Evolutionary conservation across 1,139 yeast species (phyloP).

Genomic region (Oligophagozyma castellii): DNA sequence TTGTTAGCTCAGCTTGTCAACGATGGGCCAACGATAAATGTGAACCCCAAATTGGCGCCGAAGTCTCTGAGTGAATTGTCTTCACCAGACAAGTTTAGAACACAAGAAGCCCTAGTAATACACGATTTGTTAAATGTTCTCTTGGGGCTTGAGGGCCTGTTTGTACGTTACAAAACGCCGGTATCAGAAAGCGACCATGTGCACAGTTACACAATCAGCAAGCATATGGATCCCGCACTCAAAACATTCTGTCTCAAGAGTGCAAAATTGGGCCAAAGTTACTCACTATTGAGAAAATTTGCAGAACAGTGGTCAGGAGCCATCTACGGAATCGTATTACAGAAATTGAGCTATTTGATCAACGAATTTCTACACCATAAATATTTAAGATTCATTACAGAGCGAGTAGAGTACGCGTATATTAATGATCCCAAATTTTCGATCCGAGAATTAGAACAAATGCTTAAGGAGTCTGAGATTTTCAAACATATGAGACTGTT

Average conservation of each 20-base stretch:
- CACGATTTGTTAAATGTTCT: conserved; percentile 58
- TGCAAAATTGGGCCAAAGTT: conserved; percentile 49
- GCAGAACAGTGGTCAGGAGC: conserved; percentile 40
- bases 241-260: conserved; percentile 58
- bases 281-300: conserved; percentile 40
- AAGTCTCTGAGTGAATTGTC: conserved; percentile 26
- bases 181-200: conserved; percentile 4
- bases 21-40: conserved; percentile 23
- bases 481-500: conserved; percentile 15
- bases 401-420: conserved; percentile 42
- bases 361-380: conserved; percentile 35
- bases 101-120: conserved; percentile 61
- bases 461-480: conserved; percentile 14
- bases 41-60: conserved; percentile 27
- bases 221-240: conserved; percentile 59
- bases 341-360: conserved; percentile 54
- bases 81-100: conserved; percentile 27
- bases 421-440: conserved; percentile 32
- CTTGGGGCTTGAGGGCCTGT: conserved; percentile 68
- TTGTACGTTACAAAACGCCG: conserved; percentile 54
- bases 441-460: conserved; percentile 35
- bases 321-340: conserved; percentile 59
- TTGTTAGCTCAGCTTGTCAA: conserved; percentile 16
- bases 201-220: conserved; percentile 64
- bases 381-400: conserved; percentile 32